Conservation (phyloP, 2,329 filamentous ascomycete genomes). For the Colletotrichum lupini region DNA sequence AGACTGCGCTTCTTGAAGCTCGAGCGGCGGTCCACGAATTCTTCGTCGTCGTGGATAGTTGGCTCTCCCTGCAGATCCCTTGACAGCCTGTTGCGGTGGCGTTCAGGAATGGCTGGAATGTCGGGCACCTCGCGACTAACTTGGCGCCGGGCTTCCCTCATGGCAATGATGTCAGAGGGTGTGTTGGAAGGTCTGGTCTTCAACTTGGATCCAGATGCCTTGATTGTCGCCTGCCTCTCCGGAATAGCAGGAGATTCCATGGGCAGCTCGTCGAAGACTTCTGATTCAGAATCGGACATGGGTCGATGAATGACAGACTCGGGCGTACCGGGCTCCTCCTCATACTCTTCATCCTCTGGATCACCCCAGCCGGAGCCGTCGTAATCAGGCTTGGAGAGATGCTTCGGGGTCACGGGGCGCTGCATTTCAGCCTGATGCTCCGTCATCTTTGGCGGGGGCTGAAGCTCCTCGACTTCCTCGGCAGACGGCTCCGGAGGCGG, state of each 20-base stretch:
- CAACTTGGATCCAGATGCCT: slow-evolving; percentile 84
- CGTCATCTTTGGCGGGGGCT: slow-evolving; percentile 45
- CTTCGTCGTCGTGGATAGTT: slow-evolving; percentile 50
- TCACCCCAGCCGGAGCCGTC: slow-evolving; percentile 72
- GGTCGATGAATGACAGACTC: slow-evolving; percentile 91
- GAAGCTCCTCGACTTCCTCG: slow-evolving; percentile 41
- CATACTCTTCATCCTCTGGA: slow-evolving; percentile 63
- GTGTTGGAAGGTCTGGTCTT: slow-evolving; percentile 92
- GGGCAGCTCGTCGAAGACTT: slow-evolving; percentile 53
- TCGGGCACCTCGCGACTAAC: slow-evolving; percentile 79
- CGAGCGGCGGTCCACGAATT: slow-evolving; percentile 69
- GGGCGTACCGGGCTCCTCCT: slow-evolving; percentile 77
- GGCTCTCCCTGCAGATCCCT: slow-evolving; percentile 56
- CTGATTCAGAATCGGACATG: slow-evolving; percentile 56
- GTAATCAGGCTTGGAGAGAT: slow-evolving; percentile 70
- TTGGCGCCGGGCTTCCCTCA: slow-evolving; percentile 87
- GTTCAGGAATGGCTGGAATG: slow-evolving; percentile 70
- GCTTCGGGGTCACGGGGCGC: slow-evolving; percentile 61
- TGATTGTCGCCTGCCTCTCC: slow-evolving; percentile 87
- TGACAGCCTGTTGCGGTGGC: slow-evolving; percentile 67
- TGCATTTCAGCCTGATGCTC: slow-evolving; percentile 50
- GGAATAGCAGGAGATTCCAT: slow-evolving; percentile 75
- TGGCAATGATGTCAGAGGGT: slow-evolving; percentile 82
- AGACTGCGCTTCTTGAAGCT: slow-evolving; percentile 87
- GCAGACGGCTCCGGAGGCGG: slow-evolving; percentile 51